phyloP scores from a whole-genome alignment of 2,329 filamentous ascomycete species.

The Torrubiella hemipterigena region DNA sequence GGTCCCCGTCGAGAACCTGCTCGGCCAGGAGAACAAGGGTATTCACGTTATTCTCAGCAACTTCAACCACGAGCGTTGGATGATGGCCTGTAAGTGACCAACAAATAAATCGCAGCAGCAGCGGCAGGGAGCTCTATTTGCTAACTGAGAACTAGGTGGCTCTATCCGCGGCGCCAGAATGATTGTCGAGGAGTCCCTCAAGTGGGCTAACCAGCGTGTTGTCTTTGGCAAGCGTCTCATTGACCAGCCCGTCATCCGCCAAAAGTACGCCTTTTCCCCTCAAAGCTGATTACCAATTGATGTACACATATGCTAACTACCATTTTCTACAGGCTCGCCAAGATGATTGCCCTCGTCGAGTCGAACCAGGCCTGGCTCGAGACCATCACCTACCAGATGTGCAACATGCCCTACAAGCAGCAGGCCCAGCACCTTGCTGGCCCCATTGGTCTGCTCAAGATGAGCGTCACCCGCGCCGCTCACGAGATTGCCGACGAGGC shows the following conservation, averaged over 20 bases:
- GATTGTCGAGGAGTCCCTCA: slow-evolving; percentile 72
- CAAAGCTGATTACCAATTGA: neutral
- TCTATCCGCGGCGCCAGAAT: slow-evolving; percentile 53
- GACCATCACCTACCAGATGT: slow-evolving; percentile 79
- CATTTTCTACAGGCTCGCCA: slow-evolving; percentile 46
- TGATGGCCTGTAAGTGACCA: slow-evolving; percentile 48
- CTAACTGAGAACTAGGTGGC: slow-evolving; percentile 22
- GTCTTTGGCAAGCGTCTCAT: slow-evolving; percentile 76
- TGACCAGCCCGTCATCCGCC: slow-evolving; percentile 70
- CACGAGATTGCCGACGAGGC: slow-evolving; percentile 78
- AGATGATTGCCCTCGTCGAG: slow-evolving; percentile 75
- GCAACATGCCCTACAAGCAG: slow-evolving; percentile 66
- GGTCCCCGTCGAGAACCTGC: slow-evolving; percentile 64
- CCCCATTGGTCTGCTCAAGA: slow-evolving; percentile 74
- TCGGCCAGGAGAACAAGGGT: slow-evolving; percentile 76
- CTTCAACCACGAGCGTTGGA: slow-evolving; percentile 81
- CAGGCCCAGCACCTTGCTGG: slow-evolving; percentile 67
- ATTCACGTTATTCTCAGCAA: slow-evolving; percentile 76
- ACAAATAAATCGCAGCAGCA: slow-evolving; percentile 10
- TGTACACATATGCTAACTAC: too few species aligned
- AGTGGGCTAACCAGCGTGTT: slow-evolving; percentile 78
- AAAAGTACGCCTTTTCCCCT: slow-evolving; percentile 44
- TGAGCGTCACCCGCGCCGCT: slow-evolving; percentile 61
- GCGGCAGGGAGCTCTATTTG: neutral
- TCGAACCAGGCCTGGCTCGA: slow-evolving; percentile 81